A percentile compares a stretch with the other conserved stretches of the same genome.
phyloP scores from a whole-genome alignment of 306 rosid species.

The Malus sieversii region DNA sequence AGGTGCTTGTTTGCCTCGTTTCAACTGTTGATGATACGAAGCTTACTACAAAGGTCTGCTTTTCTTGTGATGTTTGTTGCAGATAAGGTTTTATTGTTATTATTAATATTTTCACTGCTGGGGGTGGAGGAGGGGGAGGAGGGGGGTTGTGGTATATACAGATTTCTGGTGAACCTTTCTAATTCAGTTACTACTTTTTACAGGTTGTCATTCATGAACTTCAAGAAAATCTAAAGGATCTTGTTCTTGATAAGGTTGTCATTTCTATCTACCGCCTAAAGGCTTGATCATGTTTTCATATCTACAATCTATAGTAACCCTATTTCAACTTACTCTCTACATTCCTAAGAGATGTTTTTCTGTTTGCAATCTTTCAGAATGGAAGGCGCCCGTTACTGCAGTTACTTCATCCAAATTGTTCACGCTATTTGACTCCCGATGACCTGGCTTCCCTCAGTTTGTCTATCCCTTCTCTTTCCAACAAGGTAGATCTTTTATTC shows the following conservation, averaged over 20 bases:
- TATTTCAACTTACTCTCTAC: background rate
- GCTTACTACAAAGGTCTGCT: constrained; percentile 70
- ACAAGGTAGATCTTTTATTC: constrained; percentile 45
- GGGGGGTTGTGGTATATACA: background rate
- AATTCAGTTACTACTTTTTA: constrained; percentile 13
- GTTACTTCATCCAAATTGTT: constrained; percentile 70
- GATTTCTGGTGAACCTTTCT: constrained; percentile 9
- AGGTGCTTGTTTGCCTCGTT: constrained; percentile 76
- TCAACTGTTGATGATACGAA: constrained; percentile 91
- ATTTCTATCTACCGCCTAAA: background rate
- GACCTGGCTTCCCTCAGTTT: constrained; percentile 63
- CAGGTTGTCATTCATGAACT: constrained; percentile 72
- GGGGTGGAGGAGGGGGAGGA: background rate
- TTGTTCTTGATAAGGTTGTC: constrained; percentile 76
- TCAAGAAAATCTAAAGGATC: constrained; percentile 60
- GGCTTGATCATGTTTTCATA: background rate
- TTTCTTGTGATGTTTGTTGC: constrained; percentile 19
- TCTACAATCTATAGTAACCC: background rate
- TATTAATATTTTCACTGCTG: no score
- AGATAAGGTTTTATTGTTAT: background rate
- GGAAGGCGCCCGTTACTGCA: constrained; percentile 78
- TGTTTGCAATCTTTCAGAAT: constrained; percentile 40
- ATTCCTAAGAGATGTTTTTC: constrained; percentile 9
- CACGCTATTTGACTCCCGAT: constrained; percentile 76
- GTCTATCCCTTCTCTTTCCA: constrained; percentile 64